Evolutionary conservation across 2,329 filamentous ascomycete species (phyloP), one percentile per base, ranked within the genome.

Genomic region (Furcasterigmium furcatum): DNA sequence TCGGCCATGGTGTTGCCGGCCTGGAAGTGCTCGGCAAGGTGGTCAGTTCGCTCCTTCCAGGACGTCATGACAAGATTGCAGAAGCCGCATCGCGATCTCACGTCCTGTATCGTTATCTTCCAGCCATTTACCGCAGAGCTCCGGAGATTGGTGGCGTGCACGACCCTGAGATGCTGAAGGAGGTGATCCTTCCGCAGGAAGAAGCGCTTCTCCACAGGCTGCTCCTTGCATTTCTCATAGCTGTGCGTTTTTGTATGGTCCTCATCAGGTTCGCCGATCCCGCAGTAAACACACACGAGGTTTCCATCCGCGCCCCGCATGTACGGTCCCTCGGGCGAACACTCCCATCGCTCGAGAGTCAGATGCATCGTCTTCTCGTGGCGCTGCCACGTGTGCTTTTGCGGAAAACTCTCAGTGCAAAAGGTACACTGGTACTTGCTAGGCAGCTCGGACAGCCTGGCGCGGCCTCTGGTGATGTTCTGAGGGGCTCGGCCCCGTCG

Each of bases 281-380:
- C 64, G 30, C 70, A 73, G 38, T 65, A 72, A 1, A 69, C 63
- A 30, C 70, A 73, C 2, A 43, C 41, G 34, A 63, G 63, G 3
- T 72, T 70, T n/a, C 68, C 69, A 3, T 66, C 58, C 13, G 70
- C 63, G 16, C 74, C 70, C 55, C 2, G 18, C 68, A 64, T 0
- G 47, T 53, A 3, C 63, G 57, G n/a, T 66, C 66, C 0, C 6
- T 43, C 13, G 2, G 67, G 69, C 1, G 64, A 61, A 38, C 65
- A 79, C 47, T 66, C 68, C 77, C 62, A 80, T 40, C 55, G 64
- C 56, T 65, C 70, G 0, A 73, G 73, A 5, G 66, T 75, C 40
- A 64, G 64, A 56, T 63, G 76, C 43, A 67, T 65, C 43, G 69
- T 66, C 35, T 68, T 70, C 46, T 80, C 77, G 48, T 80, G 77